These are phyloP conservation scores for Corymbia calophylla DNA, from an alignment of 441 rosid species.

Conservation along the genomic window DNA sequence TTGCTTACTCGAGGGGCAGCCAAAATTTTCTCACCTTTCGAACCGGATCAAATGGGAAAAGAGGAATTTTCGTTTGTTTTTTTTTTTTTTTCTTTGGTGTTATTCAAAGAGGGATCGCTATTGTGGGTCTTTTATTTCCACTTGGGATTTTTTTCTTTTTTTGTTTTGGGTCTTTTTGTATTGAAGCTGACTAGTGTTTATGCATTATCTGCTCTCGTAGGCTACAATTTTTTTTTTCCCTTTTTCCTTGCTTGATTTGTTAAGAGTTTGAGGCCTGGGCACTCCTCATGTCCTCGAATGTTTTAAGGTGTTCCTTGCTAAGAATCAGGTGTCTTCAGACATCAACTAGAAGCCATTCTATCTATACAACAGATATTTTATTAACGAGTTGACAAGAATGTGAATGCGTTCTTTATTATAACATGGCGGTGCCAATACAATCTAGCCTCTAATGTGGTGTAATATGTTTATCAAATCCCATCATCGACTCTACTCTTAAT, in stretches of 20 bases:
- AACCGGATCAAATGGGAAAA: not conserved
- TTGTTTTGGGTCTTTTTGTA: not conserved
- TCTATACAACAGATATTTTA: too few species aligned
- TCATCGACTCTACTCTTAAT: too few species aligned
- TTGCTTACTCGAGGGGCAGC: too few species aligned
- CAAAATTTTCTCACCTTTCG: not conserved
- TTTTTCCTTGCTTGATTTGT: not conserved
- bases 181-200: not conserved
- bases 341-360: too few species aligned
- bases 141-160: not conserved
- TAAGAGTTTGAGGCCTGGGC: not conserved
- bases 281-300: too few species aligned
- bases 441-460: too few species aligned
- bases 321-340: too few species aligned
- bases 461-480: too few species aligned
- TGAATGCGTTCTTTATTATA: too few species aligned
- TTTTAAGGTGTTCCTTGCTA: too few species aligned
- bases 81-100: not conserved
- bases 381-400: too few species aligned
- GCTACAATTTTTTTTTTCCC: not conserved
- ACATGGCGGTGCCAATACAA: too few species aligned
- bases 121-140: not conserved
- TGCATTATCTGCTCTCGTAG: not conserved
- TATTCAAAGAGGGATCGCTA: not conserved
- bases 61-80: not conserved